These are phyloP conservation scores for Tricholoma furcatifolium DNA, from an alignment of 768 basidiomycete species.

Conservation along the genomic window DNA sequence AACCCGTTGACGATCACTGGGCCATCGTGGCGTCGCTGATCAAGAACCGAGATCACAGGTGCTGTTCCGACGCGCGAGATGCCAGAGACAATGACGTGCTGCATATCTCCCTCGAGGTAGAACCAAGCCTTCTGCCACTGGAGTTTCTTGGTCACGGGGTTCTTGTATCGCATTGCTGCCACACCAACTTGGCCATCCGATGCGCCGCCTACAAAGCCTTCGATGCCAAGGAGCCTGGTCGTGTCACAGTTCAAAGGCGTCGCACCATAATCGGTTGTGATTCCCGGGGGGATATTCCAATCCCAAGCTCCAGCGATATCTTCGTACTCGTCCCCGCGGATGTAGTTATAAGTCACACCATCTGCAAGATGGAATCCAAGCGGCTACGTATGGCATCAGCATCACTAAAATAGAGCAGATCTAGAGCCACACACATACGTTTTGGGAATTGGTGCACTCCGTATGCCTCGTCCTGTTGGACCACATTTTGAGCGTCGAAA, in stretches of 20 bases:
- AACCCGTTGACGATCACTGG: slow-evolving; percentile 43
- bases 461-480: slow-evolving; percentile 58
- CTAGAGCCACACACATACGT: slow-evolving; percentile 32
- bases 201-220: slow-evolving; percentile 66
- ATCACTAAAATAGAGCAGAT: not conserved
- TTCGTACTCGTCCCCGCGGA: slow-evolving; percentile 68
- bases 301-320: slow-evolving; percentile 75
- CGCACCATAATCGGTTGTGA: slow-evolving; percentile 60
- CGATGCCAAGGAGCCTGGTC: slow-evolving; percentile 42
- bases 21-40: slow-evolving; percentile 54
- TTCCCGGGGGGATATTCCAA: slow-evolving; percentile 77
- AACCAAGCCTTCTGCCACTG: slow-evolving; percentile 75
- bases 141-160: slow-evolving; percentile 54
- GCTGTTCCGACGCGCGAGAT: slow-evolving; percentile 39
- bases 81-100: slow-evolving; percentile 59
- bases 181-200: slow-evolving; percentile 57
- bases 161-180: slow-evolving; percentile 68
- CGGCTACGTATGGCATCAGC: slow-evolving; percentile 32
- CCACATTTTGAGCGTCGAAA: slow-evolving; percentile 63
- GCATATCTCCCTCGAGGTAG: slow-evolving; percentile 63
- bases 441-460: slow-evolving; percentile 65
- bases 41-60: slow-evolving; percentile 62
- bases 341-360: slow-evolving; percentile 61
- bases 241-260: slow-evolving; percentile 52
- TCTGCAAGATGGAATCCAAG: slow-evolving; percentile 74